Percentiles rank a stretch among this genome's conserved stretches.
These are phyloP conservation scores for Rhamnella rubrinervis DNA, from an alignment of 331 rosid species.

Conservation along the genomic window DNA sequence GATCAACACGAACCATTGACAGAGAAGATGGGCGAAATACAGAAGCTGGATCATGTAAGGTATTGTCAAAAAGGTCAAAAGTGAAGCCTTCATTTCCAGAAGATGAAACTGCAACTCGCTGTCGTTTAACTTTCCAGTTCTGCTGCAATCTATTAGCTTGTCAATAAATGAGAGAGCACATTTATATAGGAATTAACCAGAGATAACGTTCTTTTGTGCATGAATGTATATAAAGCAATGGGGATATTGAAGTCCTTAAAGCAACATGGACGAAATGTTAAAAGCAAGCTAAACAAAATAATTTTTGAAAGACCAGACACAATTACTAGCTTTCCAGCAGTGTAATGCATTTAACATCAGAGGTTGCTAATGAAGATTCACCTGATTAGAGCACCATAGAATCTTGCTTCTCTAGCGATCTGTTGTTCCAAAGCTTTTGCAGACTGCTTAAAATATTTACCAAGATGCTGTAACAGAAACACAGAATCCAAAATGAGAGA, in stretches of 20 bases:
- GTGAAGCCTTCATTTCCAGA: constrained; percentile 96
- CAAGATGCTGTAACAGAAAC: constrained; percentile 59
- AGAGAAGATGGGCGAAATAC: constrained; percentile 50
- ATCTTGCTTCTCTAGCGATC: constrained; percentile 90
- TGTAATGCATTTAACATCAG: constrained; percentile 1
- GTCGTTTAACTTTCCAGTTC: constrained; percentile 97
- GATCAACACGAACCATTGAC: constrained; percentile 74
- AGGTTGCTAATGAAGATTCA: constrained; percentile 24
- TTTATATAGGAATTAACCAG: constrained; percentile 8
- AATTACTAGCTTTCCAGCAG: constrained; percentile 1
- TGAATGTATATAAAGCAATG: too few relatives aligned
- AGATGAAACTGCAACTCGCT: constrained; percentile 66
- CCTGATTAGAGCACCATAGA: constrained; percentile 94
- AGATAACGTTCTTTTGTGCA: too few relatives aligned
- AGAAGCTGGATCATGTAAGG: constrained; percentile 59
- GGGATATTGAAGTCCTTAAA: too few relatives aligned
- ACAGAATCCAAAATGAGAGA: not conserved
- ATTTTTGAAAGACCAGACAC: not conserved
- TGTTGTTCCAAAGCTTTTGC: constrained; percentile 91
- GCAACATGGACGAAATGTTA: too few relatives aligned
- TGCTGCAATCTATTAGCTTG: constrained; percentile 79
- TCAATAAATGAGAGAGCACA: constrained; percentile 31
- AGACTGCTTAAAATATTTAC: constrained; percentile 91
- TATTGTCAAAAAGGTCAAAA: constrained; percentile 85
- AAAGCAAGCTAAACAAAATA: not conserved